Evolutionary conservation across 169 alveolate genomes (phyloP).

Genomic region (Cryptosporidium andersoni): DNA sequence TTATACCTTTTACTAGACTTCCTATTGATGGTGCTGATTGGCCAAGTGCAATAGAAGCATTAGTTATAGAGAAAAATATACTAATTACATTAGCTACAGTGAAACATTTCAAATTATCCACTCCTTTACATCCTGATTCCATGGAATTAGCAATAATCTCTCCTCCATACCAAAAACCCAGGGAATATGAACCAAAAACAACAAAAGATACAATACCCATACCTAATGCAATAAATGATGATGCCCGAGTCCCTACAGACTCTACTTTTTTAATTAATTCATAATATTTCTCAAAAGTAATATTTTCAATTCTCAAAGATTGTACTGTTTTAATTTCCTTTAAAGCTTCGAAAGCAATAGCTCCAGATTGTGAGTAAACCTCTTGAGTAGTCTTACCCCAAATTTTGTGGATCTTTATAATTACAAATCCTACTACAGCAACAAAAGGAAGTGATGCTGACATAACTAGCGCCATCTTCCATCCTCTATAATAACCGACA

Average conservation of each 20-base stretch:
- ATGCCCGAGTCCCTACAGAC: slow-evolving; percentile 31
- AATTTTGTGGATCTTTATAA: slow-evolving; percentile 34
- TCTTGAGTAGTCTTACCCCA: slow-evolving; percentile 41
- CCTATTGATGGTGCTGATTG: slow-evolving; percentile 69
- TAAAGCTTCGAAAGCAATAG: slow-evolving; percentile 52
- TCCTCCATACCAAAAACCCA: slow-evolving; percentile 78
- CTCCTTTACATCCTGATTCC: slow-evolving; percentile 54
- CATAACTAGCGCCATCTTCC: slow-evolving; percentile 67
- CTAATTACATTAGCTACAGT: slow-evolving; percentile 67
- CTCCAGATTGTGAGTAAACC: slow-evolving; percentile 46
- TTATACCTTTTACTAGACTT: slow-evolving; percentile 43
- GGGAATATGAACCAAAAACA: slow-evolving; percentile 70
- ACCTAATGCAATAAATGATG: slow-evolving; percentile 34
- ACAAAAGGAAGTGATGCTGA: slow-evolving; percentile 68
- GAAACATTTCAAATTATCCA: slow-evolving; percentile 37
- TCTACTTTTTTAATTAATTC: slow-evolving; percentile 39
- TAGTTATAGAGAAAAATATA: slow-evolving; percentile 50
- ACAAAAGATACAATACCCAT: slow-evolving; percentile 63
- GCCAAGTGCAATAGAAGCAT: slow-evolving; percentile 70
- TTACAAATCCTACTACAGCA: slow-evolving; percentile 50
- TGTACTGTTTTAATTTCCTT: slow-evolving; percentile 33
- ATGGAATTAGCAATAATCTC: slow-evolving; percentile 52
- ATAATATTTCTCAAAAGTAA: slow-evolving; percentile 39
- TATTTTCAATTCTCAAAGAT: slow-evolving; percentile 38
- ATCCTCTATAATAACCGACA: slow-evolving; percentile 56